Base-by-base conservation (phyloP, 495 filamentous ascomycete genomes). In the Trichoderma gamsii region DNA sequence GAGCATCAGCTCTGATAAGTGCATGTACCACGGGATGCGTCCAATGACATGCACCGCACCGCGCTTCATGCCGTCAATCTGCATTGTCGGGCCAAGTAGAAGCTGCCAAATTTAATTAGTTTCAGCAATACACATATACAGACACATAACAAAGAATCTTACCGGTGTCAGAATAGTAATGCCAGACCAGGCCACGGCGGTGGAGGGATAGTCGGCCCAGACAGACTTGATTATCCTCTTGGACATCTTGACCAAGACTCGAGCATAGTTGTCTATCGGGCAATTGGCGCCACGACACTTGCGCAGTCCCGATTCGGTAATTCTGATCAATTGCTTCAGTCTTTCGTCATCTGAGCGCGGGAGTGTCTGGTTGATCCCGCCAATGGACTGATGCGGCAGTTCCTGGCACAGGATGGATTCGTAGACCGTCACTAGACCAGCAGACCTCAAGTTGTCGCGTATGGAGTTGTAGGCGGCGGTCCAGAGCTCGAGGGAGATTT, bases 21-120 rank as follows among this genome's bases (percentile, higher is more conserved):
- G 65, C 65, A 66, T 66, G 65, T 66, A 66, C 65, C 65, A 66
- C 9, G 65, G 65, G 43, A 66, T 66, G 15, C 65, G 65, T n/a
- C 65, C 65, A 49, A 66, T 15, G 21, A 66, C 43, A 29, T 66
- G 65, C 5, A 66, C 2, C 8, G 44, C 44, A 8, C 65, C 65
- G 25, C 65, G 65, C 41, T 23, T 43, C 27, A 66, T 46, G 15
- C 51, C 41, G 11, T 66, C 65, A 4, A 46, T 43, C 11, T 27
- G 32, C 3, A 66, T 43, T 44, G 41, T 51, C 6, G 65, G 43
- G 18, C 44, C 65, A 49, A 66, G 38, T 13, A 66, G 65, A 27
- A 66, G 65, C 65, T 66, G 32, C 25, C 56, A 11, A 21, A 21
- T 11, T n/a, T 6, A 12, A 43, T 43, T 5, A 44, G 13, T 43